phyloP scores from a whole-genome alignment of 2,329 filamentous ascomycete species.

The Aspergillus sp. region DNA sequence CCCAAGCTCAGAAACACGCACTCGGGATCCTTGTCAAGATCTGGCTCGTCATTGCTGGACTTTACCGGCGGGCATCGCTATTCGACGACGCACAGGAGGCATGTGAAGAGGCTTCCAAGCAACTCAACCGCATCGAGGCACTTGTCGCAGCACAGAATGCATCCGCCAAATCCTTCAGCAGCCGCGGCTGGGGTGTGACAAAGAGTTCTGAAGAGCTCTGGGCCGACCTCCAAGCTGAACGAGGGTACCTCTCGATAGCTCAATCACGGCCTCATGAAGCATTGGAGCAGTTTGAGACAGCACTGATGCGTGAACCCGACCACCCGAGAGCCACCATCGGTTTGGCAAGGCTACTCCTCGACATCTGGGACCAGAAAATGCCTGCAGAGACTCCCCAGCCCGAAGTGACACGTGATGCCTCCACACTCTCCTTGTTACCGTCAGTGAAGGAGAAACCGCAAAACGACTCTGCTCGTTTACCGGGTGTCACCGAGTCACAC shows the following conservation, averaged over 20 bases:
- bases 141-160: conserved; percentile 58
- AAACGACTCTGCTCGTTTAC: background rate
- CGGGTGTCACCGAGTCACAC: background rate
- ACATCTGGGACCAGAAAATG: conserved; percentile 62
- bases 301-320: conserved; percentile 70
- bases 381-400: conserved; percentile 27
- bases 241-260: conserved; percentile 60
- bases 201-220: conserved; percentile 78
- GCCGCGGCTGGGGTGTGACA: conserved; percentile 67
- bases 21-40: conserved; percentile 63
- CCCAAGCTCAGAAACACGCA: conserved; percentile 50
- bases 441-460: conserved; percentile 10
- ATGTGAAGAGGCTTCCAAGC: conserved; percentile 70
- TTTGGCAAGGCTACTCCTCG: conserved; percentile 75
- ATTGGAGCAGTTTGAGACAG: conserved; percentile 71
- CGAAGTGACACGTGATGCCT: conserved; percentile 20
- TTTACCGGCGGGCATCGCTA: conserved; percentile 77
- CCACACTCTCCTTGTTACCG: conserved; percentile 18
- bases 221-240: conserved; percentile 76
- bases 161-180: conserved; percentile 55
- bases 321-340: conserved; percentile 75
- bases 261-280: conserved; percentile 61
- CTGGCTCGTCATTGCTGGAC: conserved; percentile 82
- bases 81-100: conserved; percentile 74
- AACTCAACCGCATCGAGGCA: conserved; percentile 64